Base-by-base conservation (phyloP, 2,329 filamentous ascomycete species). In the Aureobasidium subglaciale region DNA sequence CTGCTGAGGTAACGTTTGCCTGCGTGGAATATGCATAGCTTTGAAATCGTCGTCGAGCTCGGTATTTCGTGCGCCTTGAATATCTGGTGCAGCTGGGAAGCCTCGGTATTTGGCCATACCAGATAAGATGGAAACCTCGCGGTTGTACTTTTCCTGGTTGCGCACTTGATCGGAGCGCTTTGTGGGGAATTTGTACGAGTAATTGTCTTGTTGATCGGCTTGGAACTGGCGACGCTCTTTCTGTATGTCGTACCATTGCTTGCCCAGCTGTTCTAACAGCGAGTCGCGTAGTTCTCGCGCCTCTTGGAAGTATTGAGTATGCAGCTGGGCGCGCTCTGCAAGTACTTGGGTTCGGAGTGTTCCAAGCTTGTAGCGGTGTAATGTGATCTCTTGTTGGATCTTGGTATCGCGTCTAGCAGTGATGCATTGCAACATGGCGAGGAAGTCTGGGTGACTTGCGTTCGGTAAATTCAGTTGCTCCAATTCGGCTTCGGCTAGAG, bases 61-160 rank as follows among this genome's bases (percentile, higher is more conserved):
- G 10, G 80, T 76, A 20, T 80, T 71, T 34, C 86, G 85, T 24
- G 88, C 87, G 38, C 87, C 81, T 57, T 78, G 78, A 71, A 99
- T 86, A 30, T 88, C 80, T 18, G 93, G 93, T n/a, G 91, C 93
- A 29, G 92, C 91, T 32, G 93, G 93, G 72, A 99, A 99, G 22
- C 93, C 93, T 65, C 95, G 85, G 68, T 96, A 91, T 72, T 96
- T 97, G 32, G 92, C 91, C 50, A 97, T 79, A 34, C 92, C 92
- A 5, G 91, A 86, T 56, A 99, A 75, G 25, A 96, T 83, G 0
- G 91, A 95, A 4, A 99, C 91, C 69, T 99, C 93, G 61, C 87
- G 88, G 69, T 96, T 97, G 74, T 97, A 97, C 43, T 91, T 87
- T 48, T 90, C 81, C 63, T 95, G 91, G 60, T 96, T 88, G 59